Evolutionary conservation across 1,284 basidiomycete genomes (phyloP).

Genomic region (Athelia sp.): DNA sequence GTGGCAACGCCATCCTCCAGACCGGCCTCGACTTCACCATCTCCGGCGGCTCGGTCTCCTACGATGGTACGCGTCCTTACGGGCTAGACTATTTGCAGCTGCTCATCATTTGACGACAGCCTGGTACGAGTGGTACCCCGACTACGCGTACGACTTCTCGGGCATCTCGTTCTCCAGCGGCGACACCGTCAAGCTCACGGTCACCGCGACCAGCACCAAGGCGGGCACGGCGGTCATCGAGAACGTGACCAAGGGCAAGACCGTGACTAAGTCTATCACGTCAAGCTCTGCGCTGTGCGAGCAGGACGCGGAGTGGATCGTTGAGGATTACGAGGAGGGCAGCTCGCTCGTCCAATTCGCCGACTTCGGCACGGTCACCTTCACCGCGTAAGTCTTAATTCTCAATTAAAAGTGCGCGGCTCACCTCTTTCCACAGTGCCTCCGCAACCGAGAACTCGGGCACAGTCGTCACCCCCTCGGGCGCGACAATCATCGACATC

Average conservation of each 20-base stretch:
- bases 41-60: slow-evolving; percentile 4
- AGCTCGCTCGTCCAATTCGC: slow-evolving; percentile 22
- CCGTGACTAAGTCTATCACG: slow-evolving; percentile 20
- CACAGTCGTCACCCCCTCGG: slow-evolving; percentile 4
- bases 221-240: slow-evolving; percentile 23
- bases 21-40: slow-evolving; percentile 10
- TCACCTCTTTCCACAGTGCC: no score
- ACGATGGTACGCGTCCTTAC: no score
- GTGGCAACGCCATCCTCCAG: no score
- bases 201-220: slow-evolving; percentile 20
- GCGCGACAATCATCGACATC: background rate
- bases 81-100: background rate
- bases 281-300: slow-evolving; percentile 22
- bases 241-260: slow-evolving; percentile 22
- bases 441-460: background rate
- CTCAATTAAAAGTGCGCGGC: no score
- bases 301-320: slow-evolving; percentile 5
- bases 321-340: slow-evolving; percentile 11
- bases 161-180: slow-evolving; percentile 21
- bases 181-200: slow-evolving; percentile 20
- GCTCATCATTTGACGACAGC: slow-evolving; percentile 10
- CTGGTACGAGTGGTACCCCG: slow-evolving; percentile 29
- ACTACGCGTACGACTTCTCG: slow-evolving; percentile 22
- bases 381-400: no score
- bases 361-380: no score